A percentile compares a stretch with the other conserved stretches of the same genome.
These are phyloP conservation scores for Russula ochroleuca DNA, from an alignment of 768 basidiomycete species.

Conservation along the genomic window DNA sequence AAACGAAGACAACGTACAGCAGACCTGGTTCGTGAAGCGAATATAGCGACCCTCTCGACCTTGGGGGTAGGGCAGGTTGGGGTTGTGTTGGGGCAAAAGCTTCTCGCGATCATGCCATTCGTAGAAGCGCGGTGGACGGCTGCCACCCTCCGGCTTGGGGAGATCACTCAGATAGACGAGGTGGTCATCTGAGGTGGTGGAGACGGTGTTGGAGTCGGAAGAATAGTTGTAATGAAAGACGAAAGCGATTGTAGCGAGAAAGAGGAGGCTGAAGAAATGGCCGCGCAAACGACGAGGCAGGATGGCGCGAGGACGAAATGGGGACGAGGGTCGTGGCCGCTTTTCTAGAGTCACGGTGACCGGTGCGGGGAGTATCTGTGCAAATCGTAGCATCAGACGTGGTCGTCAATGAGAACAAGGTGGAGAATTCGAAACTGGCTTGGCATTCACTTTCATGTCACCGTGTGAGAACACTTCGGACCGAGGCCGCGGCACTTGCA, in stretches of 20 bases:
- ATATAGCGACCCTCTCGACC: conserved; percentile 24
- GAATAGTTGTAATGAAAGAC: neutral
- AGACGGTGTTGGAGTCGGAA: too few relatives aligned
- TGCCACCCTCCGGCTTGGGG: conserved; percentile 3
- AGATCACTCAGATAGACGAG: neutral
- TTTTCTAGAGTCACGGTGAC: neutral
- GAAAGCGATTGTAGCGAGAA: neutral
- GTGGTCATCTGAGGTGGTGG: neutral
- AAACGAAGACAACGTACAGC: neutral
- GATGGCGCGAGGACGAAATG: neutral
- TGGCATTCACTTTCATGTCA: neutral
- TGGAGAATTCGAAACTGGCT: neutral
- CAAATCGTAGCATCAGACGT: neutral
- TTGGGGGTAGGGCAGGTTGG: conserved; percentile 20
- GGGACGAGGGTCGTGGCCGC: neutral
- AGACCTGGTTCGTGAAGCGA: conserved; percentile 19
- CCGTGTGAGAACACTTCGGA: too few relatives aligned
- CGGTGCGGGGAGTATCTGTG: neutral
- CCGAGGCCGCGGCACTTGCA: too few relatives aligned
- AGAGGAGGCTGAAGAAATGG: neutral
- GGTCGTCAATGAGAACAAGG: neutral
- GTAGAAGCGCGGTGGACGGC: conserved; percentile 12
- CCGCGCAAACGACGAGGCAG: neutral
- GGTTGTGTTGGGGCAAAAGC: conserved; percentile 19
- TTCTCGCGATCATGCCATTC: conserved; percentile 17